phyloP scores from a whole-genome alignment of 2,329 filamentous ascomycete species.

The Teratosphaeria gauchensis region DNA sequence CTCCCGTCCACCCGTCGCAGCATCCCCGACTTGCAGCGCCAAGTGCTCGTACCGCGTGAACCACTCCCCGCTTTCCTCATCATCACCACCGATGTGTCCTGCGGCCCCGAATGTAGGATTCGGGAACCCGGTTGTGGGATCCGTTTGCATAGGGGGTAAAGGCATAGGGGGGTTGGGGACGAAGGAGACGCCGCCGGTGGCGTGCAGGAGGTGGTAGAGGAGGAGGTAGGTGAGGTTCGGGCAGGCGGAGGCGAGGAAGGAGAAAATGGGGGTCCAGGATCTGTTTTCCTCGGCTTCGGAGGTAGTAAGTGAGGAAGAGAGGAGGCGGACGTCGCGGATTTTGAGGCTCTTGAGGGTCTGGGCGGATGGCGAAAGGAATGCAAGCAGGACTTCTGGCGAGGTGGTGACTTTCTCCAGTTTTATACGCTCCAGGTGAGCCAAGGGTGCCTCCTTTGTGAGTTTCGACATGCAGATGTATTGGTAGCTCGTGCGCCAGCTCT shows the following conservation, averaged over 20 bases:
- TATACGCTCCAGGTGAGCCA: constrained; percentile 12
- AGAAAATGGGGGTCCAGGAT: constrained; percentile 19
- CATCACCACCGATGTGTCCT: constrained; percentile 5
- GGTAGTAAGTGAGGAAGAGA: constrained; percentile 6
- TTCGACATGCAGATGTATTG: constrained; percentile 12
- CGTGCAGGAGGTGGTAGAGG: constrained; percentile 19
- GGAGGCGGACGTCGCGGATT: constrained; percentile 20
- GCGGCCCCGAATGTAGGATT: constrained; percentile 1
- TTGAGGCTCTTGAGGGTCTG: constrained; percentile 18
- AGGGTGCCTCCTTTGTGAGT: constrained; percentile 5
- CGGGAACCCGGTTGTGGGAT: constrained; percentile 1
- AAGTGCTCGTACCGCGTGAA: constrained; percentile 18
- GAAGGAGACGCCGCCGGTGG: constrained; percentile 15
- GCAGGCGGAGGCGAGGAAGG: constrained; percentile 13
- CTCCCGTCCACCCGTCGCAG: not conserved
- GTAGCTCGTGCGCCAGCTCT: constrained; percentile 16
- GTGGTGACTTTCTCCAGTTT: constrained; percentile 24
- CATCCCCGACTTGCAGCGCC: constrained; percentile 9
- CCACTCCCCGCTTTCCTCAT: constrained; percentile 1
- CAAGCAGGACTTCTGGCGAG: constrained; percentile 10
- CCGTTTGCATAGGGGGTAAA: constrained; percentile 1
- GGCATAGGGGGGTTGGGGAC: not conserved
- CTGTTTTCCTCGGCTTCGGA: constrained; percentile 1
- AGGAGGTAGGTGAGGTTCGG: constrained; percentile 17
- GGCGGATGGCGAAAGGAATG: constrained; percentile 14